A percentile compares a stretch with the other conserved stretches of the same genome.
These are phyloP conservation scores for Agrocybe praecox DNA, from an alignment of 768 basidiomycete genomes.

Conservation along the genomic window DNA sequence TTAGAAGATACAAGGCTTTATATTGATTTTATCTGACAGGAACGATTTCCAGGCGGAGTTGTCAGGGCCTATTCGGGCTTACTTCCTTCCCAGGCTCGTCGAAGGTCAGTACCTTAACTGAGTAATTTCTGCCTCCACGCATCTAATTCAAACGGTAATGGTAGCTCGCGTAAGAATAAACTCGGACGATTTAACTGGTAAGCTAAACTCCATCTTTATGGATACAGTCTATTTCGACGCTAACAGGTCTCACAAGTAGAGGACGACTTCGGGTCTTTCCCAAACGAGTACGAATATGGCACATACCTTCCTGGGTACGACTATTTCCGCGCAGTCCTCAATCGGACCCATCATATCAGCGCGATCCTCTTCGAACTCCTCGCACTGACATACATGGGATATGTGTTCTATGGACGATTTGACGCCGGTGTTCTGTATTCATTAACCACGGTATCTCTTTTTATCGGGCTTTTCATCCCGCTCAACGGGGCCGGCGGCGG, in stretches of 20 bases:
- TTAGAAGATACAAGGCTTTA: too few relatives aligned
- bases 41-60: constrained; percentile 9
- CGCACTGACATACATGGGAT: constrained; percentile 22
- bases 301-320: constrained; percentile 36
- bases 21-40: neutral
- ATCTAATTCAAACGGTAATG: neutral
- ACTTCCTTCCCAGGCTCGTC: constrained; percentile 41
- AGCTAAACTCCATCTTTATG: neutral
- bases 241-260: neutral
- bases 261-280: constrained; percentile 8
- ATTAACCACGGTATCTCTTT: constrained; percentile 28
- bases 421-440: constrained; percentile 26
- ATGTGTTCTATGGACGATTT: neutral
- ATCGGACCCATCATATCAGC: constrained; percentile 21
- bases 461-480: constrained; percentile 34
- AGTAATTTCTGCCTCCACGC: neutral
- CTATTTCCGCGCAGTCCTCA: constrained; percentile 26
- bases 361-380: constrained; percentile 27
- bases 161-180: constrained; percentile 28
- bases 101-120: constrained; percentile 25
- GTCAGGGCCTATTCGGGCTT: constrained; percentile 32
- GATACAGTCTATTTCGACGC: neutral
- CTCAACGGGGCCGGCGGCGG: constrained; percentile 34
- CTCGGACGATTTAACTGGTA: constrained; percentile 19
- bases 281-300: constrained; percentile 26